Base-by-base conservation (phyloP, 2,329 filamentous ascomycete species). In the Sporothrix protearum region DNA sequence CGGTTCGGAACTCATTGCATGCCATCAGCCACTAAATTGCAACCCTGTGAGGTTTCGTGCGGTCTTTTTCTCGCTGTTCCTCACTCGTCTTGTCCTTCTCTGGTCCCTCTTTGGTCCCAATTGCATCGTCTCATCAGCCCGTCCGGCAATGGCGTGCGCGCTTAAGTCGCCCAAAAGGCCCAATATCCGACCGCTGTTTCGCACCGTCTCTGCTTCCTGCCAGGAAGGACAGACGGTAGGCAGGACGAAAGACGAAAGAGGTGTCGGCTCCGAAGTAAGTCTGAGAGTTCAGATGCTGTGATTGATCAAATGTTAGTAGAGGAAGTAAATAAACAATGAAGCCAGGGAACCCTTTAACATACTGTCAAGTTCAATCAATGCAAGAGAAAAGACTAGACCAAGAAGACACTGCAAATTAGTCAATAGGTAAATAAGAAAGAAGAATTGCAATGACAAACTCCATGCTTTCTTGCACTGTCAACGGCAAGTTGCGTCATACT, bases 61-160 rank as follows among this genome's bases (percentile, higher is more conserved):
- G 42, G 63, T 14, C 63, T 33, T 64, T 67, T 49, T 45, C 25
- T 7, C 7, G n/a, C 57, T 39, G 39, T 42, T 61, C 33, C 6
- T 61, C 33, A 19, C 16, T 61, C 30, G 14, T 25, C n/a, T 61
- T 19, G 28, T 36, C 55, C 49, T 22, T 25, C 49, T 53, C 28
- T 53, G 33, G 33, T 36, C n/a, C 49, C 10, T 28, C 22, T 53
- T n/a, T 53, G 10, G 22, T 10, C 25, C 49, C 49, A 8, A 28
- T 28, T 53, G 2, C 22, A 22, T 53, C 49, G 66, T 71, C 63
- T 69, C 70, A 69, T 69, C 70, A 71, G 53, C 70, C 25, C 28
- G 28, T 57, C 47, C 51, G 47, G 39, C 55, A 45, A 71, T 59
- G 33, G 51, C 67, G 67, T 69, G 67, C 67, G 67, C 67, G 67